Percentiles rank a stretch among this genome's conserved stretches.
Evolutionary conservation across 768 basidiomycete genomes (phyloP).

Genomic region (Infundibulicybe gibba): DNA sequence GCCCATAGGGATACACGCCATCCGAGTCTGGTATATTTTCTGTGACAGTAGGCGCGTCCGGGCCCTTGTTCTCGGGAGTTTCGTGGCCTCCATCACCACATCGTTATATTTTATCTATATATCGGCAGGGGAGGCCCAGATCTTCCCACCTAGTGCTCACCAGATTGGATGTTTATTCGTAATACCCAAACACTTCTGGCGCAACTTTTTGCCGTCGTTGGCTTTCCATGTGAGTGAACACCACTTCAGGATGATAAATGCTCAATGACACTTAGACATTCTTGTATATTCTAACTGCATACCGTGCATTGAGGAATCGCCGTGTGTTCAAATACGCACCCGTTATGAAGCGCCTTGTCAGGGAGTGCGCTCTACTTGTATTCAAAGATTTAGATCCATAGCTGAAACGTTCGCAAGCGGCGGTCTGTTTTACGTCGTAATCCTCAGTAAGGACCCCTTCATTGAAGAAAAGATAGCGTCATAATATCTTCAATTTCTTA

Average conservation of each 20-base stretch:
- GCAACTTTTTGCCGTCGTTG: conserved; percentile 31
- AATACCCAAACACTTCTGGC: conserved; percentile 27
- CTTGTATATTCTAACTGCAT: conserved; percentile 30
- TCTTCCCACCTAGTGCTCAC: conserved; percentile 7
- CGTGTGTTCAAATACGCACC: conserved; percentile 25
- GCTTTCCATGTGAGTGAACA: conserved; percentile 26
- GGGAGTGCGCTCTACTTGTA: conserved; percentile 26
- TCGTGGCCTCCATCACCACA: conserved; percentile 19
- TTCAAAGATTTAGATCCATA: neutral
- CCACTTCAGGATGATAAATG: neutral
- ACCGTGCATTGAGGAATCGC: conserved; percentile 28
- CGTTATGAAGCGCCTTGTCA: conserved; percentile 28
- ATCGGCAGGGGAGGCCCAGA: conserved; percentile 11
- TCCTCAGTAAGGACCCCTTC: too few relatives aligned
- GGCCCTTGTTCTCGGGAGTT: conserved; percentile 21
- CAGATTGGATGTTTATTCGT: conserved; percentile 26
- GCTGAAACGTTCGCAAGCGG: conserved; percentile 22
- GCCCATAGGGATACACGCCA: conserved; percentile 33
- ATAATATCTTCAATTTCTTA: too few relatives aligned
- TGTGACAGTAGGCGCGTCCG: conserved; percentile 22
- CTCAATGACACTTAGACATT: conserved; percentile 20
- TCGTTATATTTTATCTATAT: conserved; percentile 28
- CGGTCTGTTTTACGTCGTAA: conserved; percentile 36
- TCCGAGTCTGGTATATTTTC: conserved; percentile 40
- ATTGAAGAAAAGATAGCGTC: too few relatives aligned